Percentiles rank a stretch among this genome's conserved stretches.
phyloP scores from a whole-genome alignment of 352 stramenopile genomes.

The Phytophthora tentaculata region DNA sequence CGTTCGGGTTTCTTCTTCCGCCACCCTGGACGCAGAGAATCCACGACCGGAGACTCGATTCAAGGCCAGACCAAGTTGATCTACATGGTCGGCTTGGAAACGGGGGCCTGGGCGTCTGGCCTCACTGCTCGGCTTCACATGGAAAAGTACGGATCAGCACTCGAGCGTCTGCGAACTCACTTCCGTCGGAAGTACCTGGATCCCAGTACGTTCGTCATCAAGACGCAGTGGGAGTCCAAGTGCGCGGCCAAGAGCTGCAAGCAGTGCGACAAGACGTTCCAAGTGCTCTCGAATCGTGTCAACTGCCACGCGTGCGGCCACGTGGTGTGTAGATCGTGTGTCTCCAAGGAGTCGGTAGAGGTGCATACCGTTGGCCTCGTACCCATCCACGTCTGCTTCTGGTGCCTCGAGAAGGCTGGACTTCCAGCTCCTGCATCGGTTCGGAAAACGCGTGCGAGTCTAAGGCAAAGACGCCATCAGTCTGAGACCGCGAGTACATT shows the following conservation, averaged over 20 bases:
- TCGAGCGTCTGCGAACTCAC: constrained; percentile 45
- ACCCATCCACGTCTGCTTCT: constrained; percentile 38
- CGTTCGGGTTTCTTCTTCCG: constrained; percentile 59
- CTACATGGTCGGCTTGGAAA: constrained; percentile 54
- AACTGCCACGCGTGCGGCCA: constrained; percentile 47
- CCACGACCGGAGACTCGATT: constrained; percentile 11
- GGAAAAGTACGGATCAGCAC: constrained; percentile 43
- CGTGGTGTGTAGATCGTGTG: constrained; percentile 39
- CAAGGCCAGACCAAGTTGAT: constrained; percentile 53
- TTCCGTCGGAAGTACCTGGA: constrained; percentile 53
- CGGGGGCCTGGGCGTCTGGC: constrained; percentile 28
- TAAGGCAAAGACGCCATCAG: constrained; percentile 20
- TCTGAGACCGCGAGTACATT: constrained; percentile 27
- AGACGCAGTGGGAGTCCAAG: constrained; percentile 45
- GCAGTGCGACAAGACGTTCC: constrained; percentile 41
- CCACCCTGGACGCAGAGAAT: constrained; percentile 21
- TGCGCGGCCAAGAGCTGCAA: constrained; percentile 32
- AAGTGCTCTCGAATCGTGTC: constrained; percentile 45
- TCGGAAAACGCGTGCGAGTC: constrained; percentile 14
- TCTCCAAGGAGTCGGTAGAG: constrained; percentile 43
- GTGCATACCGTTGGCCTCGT: constrained; percentile 37
- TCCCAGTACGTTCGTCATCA: constrained; percentile 47
- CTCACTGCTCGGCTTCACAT: constrained; percentile 44
- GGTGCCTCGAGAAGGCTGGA: constrained; percentile 37
- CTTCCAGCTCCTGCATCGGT: constrained; percentile 19